Evolutionary conservation across 352 stramenopile species (phyloP).

Genomic region (Globisporangium cylindrosporum): DNA sequence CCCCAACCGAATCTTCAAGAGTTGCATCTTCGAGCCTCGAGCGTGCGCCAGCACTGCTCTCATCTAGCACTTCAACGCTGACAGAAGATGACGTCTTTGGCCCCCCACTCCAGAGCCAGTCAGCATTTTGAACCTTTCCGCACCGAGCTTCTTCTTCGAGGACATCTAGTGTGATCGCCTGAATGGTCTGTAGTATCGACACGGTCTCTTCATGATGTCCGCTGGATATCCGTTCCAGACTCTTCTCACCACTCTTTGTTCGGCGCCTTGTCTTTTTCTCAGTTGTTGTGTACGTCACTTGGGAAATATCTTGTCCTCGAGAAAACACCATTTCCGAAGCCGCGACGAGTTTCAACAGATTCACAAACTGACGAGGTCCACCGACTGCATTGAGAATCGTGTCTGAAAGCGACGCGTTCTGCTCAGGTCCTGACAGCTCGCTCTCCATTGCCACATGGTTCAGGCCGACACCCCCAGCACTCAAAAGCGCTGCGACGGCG

Average conservation of each 20-base stretch:
- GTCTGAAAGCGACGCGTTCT: slow-evolving; percentile 22
- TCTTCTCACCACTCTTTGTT: not conserved
- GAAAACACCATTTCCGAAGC: slow-evolving; percentile 74
- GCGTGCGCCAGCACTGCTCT: not conserved
- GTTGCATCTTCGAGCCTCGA: not conserved
- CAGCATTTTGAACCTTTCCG: slow-evolving; percentile 25
- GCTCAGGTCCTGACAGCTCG: slow-evolving; percentile 10
- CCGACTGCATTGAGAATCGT: slow-evolving; percentile 53
- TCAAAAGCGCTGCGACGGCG: slow-evolving; percentile 41
- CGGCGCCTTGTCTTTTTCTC: slow-evolving; percentile 4
- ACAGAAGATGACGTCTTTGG: not conserved
- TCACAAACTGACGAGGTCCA: slow-evolving; percentile 73
- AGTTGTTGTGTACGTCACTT: not conserved
- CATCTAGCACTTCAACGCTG: not conserved
- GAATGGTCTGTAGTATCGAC: slow-evolving; percentile 51
- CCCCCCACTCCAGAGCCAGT: slow-evolving; percentile 15
- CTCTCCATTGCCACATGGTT: slow-evolving; percentile 7
- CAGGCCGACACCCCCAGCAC: slow-evolving; percentile 1
- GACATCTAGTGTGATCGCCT: slow-evolving; percentile 50
- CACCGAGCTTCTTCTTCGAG: slow-evolving; percentile 51
- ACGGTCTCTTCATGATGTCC: slow-evolving; percentile 23
- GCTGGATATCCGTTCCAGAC: not conserved
- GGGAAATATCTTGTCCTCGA: slow-evolving; percentile 1
- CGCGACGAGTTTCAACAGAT: slow-evolving; percentile 77
- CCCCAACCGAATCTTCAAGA: not conserved